These are phyloP conservation scores for Salvia rosmarinus DNA, from an alignment of 257 asterid species.

Conservation along the genomic window DNA sequence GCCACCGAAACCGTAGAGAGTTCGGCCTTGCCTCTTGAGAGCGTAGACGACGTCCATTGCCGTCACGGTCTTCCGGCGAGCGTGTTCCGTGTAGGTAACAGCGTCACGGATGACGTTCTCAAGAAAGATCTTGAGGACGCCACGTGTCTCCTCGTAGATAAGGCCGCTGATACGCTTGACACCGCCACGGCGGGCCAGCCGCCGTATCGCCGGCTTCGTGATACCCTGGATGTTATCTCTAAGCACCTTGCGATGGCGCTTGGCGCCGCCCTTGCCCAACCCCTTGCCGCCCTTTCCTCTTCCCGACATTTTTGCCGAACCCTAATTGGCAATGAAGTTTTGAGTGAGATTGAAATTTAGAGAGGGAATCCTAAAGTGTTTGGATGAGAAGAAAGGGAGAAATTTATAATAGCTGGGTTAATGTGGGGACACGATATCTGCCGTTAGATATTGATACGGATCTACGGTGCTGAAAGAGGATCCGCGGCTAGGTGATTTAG, in stretches of 20 bases:
- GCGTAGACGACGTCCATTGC: conserved; percentile 56
- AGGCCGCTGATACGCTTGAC: conserved; percentile 44
- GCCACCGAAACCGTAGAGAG: conserved; percentile 52
- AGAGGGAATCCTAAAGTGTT: background rate
- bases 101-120: too few relatives aligned
- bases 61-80: conserved; percentile 39
- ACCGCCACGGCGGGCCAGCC: conserved; percentile 53
- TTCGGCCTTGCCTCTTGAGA: conserved; percentile 54
- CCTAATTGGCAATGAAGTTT: background rate
- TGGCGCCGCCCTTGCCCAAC: conserved; percentile 53
- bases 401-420: conserved; percentile 23
- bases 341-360: background rate
- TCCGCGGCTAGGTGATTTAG: background rate
- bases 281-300: conserved; percentile 57
- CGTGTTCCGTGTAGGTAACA: too few relatives aligned
- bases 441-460: conserved; percentile 36
- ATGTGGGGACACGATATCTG: background rate
- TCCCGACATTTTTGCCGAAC: conserved; percentile 41
- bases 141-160: too few relatives aligned
- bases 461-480: conserved; percentile 14
- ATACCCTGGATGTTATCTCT: conserved; percentile 51
- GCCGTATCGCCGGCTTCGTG: conserved; percentile 53
- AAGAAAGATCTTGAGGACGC: too few relatives aligned
- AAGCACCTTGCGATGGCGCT: conserved; percentile 49
- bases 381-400: background rate